Percentiles rank a stretch among this genome's conserved stretches.
phyloP scores from a whole-genome alignment of 1,284 basidiomycete species.

The Sporisorium graminicola region DNA sequence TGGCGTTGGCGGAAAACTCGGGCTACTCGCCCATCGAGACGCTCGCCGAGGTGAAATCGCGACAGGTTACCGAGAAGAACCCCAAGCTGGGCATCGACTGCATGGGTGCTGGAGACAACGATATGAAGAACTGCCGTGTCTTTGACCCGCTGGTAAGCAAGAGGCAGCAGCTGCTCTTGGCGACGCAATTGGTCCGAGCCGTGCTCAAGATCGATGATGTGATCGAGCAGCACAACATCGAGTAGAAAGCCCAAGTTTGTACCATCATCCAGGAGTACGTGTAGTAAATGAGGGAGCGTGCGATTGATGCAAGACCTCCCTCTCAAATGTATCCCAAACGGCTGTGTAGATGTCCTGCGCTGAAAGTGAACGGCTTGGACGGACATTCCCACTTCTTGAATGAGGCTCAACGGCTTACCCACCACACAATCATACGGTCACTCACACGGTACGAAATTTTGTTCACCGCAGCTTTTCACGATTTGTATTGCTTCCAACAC shows the following conservation, averaged over 20 bases:
- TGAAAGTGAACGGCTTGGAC: no score
- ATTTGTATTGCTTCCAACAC: no score
- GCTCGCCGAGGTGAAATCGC: constrained; percentile 90
- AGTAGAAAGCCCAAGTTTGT: constrained; percentile 15
- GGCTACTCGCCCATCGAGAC: constrained; percentile 96
- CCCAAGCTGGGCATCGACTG: constrained; percentile 94
- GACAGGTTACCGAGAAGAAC: constrained; percentile 89
- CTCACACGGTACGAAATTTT: no score
- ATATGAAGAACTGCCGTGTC: constrained; percentile 97
- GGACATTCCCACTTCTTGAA: no score
- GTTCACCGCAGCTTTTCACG: no score
- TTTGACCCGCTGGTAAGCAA: constrained; percentile 98
- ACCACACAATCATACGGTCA: no score
- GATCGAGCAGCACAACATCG: constrained; percentile 64
- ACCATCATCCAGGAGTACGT: not conserved
- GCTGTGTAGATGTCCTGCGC: no score
- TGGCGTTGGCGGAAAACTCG: constrained; percentile 97
- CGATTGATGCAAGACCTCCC: no score
- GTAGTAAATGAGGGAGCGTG: not conserved
- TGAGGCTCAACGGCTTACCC: no score
- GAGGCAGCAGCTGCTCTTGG: constrained; percentile 93
- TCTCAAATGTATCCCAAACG: no score
- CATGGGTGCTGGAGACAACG: constrained; percentile 78
- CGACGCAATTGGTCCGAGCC: constrained; percentile 83
- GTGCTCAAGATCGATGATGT: constrained; percentile 71